Evolutionary conservation across 2,329 filamentous ascomycete genomes (phyloP), one percentile per base, ranked within the genome.

Genomic region (Akanthomyces uredinophilus): DNA sequence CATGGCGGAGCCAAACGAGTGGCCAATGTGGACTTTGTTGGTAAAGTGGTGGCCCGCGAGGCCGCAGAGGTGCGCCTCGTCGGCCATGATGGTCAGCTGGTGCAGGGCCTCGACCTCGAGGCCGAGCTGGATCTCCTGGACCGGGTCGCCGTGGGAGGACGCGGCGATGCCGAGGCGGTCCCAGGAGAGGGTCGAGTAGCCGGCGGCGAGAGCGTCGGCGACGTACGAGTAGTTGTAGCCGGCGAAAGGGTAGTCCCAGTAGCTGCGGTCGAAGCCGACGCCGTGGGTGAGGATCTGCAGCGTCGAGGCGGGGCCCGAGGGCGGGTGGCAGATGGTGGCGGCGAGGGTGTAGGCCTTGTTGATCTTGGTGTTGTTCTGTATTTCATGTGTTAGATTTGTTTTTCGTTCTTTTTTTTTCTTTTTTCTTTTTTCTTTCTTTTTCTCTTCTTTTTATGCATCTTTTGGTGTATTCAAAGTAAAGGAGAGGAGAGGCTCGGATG

Each of bases 181-280:
- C 72, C 81, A 87, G 11, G 79, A 74, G 51, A 89, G 78, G 2
- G 85, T 87, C 37, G 80, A 83, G 74, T 83, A 88, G 46, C 82
- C 82, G 44, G 80, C 76, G 10, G 77, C 79, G 2, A 87, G 77
- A 2, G 86, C 86, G 14, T 73, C 72, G 52, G 82, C 76, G 32
- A 84, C 78, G 70, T 89, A 89, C 68, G 80, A 85, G 75, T 89
- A 88, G 69, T 86, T 84, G 75, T 78, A 81, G 67, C 80, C 74
- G 69, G 84, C 78, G 73, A 76, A 82, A 0, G 83, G 70, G 13
- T 83, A 70, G 69, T 89, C 84, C 85, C 86, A 89, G 75, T 88
- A 89, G 50, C 77, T 82, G 54, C 70, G 70, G 59, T 75, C 73
- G 62, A 77, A 77, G 27, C 75, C 77, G 27, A 77, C 65, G 4